Evolutionary conservation across 148 eudicot genomes (phyloP).

Genomic region (Camellia granthamiana): DNA sequence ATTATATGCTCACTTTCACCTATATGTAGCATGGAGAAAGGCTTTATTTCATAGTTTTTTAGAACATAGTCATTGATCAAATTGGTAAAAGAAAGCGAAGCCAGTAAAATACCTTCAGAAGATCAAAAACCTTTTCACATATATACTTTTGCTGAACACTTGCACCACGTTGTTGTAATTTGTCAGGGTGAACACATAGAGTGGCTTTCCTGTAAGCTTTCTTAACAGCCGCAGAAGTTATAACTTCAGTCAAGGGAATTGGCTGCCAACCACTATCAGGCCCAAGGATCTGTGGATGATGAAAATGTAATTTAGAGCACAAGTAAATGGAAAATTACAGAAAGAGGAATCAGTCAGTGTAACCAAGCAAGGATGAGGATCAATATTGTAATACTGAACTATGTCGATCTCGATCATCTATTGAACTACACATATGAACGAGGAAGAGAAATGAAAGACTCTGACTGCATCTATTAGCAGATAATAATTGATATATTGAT

Average conservation of each 20-base stretch:
- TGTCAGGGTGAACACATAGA: constrained; percentile 96
- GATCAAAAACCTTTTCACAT: constrained; percentile 98
- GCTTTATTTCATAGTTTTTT: too few relatives aligned
- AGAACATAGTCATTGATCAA: not conserved
- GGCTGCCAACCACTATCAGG: constrained; percentile 97
- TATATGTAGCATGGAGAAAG: not conserved
- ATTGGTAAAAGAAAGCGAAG: not conserved
- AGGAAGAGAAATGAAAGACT: not conserved
- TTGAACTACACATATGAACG: too few relatives aligned
- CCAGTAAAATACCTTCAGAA: constrained; percentile 63
- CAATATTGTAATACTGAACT: not conserved
- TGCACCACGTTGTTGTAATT: constrained; percentile 97
- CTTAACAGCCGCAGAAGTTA: constrained; percentile 91
- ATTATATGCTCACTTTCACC: not conserved
- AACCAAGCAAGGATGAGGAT: not conserved
- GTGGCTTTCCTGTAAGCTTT: constrained; percentile 97
- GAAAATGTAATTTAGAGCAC: not conserved
- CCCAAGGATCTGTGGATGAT: constrained; percentile 78
- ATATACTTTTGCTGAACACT: constrained; percentile 86
- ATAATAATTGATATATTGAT: not conserved
- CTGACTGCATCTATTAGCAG: not conserved
- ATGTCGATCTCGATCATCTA: not conserved
- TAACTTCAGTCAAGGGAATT: constrained; percentile 82
- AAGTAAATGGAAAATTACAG: not conserved
- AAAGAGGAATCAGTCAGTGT: not conserved